phyloP scores from a whole-genome alignment of 768 basidiomycete genomes.

The Pisolithus microcarpus region DNA sequence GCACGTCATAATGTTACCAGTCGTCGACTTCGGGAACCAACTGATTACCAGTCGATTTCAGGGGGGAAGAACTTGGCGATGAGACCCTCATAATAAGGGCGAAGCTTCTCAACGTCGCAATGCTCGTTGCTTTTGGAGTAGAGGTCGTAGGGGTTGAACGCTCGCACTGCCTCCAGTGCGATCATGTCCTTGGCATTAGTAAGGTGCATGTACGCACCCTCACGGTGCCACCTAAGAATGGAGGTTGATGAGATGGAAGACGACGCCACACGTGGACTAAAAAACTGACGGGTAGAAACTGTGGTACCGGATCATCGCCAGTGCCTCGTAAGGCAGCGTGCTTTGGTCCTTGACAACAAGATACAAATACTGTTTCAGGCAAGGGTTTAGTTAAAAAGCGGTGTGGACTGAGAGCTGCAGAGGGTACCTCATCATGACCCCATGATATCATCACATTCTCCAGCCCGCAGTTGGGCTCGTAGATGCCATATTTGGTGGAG shows the following conservation, averaged over 20 bases:
- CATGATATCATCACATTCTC: constrained; percentile 85
- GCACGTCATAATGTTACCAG: neutral
- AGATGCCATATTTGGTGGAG: constrained; percentile 68
- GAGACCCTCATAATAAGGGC: constrained; percentile 76
- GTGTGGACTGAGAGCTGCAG: neutral
- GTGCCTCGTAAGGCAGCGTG: constrained; percentile 68
- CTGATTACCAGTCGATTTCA: constrained; percentile 66
- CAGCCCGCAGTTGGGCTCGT: constrained; percentile 71
- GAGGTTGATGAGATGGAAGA: neutral
- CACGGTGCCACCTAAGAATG: constrained; percentile 68
- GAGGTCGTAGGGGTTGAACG: constrained; percentile 92
- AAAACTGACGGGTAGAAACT: constrained; percentile 76
- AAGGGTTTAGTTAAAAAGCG: constrained; percentile 3
- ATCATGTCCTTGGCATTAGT: constrained; percentile 62
- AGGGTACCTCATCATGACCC: constrained; percentile 83
- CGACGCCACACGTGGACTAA: neutral
- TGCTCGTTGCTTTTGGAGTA: constrained; percentile 83
- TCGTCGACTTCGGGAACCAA: neutral
- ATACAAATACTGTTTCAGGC: constrained; percentile 60
- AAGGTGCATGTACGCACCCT: constrained; percentile 76
- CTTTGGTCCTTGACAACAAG: constrained; percentile 78
- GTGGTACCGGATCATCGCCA: constrained; percentile 92
- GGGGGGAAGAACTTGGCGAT: constrained; percentile 84
- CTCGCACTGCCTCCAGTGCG: constrained; percentile 65
- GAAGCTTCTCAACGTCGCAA: constrained; percentile 52